Conservation (phyloP, 208 protist species). For the Sergeia podlipaevii region DNA sequence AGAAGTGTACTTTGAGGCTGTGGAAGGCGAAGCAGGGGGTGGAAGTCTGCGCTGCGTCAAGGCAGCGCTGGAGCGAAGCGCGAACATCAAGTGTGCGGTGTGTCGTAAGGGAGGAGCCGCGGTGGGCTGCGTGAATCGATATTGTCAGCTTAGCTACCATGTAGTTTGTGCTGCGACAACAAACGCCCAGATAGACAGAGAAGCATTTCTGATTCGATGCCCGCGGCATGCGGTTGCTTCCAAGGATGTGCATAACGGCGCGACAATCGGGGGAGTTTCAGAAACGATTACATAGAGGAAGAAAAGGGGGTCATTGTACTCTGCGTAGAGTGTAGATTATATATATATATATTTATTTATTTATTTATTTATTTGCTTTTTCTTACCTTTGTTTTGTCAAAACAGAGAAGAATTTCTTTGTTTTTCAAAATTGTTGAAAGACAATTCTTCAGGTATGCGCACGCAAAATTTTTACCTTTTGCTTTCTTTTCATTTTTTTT, state of each 20-base stretch:
- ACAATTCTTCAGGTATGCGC: neutral
- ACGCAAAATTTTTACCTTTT: conserved; percentile 2
- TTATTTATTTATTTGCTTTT: too few relatives aligned
- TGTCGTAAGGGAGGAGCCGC: conserved; percentile 44
- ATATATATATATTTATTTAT: too few relatives aligned
- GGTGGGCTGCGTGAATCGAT: conserved; percentile 29
- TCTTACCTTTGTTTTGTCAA: too few relatives aligned
- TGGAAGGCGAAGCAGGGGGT: neutral
- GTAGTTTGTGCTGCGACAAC: conserved; percentile 38
- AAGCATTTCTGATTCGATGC: conserved; percentile 7
- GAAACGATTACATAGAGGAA: too few relatives aligned
- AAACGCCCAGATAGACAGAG: conserved; percentile 12
- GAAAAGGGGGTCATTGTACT: too few relatives aligned
- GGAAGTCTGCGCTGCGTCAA: conserved; percentile 30
- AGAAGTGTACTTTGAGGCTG: conserved; percentile 64
- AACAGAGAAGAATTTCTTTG: too few relatives aligned
- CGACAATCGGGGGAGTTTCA: too few relatives aligned
- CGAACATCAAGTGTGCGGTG: conserved; percentile 39
- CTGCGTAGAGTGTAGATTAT: too few relatives aligned
- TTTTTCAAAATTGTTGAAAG: neutral
- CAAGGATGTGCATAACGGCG: too few relatives aligned
- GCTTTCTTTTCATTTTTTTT: conserved; percentile 12
- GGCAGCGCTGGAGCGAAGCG: conserved; percentile 21
- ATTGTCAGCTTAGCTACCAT: conserved; percentile 54
- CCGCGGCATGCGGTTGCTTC: neutral